phyloP scores from a whole-genome alignment of 2,329 filamentous ascomycete genomes.

The Pseudopyrenochaeta lycopersici region DNA sequence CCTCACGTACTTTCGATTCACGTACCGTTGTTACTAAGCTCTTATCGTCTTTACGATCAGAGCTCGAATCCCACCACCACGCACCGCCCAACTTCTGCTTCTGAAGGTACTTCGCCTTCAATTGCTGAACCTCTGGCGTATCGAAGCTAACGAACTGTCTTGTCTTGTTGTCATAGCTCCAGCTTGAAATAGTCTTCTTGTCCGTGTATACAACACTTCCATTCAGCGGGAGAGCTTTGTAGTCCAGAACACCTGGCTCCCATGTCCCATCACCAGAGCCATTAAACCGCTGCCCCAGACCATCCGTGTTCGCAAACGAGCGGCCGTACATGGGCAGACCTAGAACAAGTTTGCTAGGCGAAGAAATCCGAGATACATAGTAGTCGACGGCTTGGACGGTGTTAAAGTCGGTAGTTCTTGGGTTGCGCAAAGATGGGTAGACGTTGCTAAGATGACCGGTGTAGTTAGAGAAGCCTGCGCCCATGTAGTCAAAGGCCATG shows the following conservation, averaged over 20 bases:
- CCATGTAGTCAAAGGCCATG: conserved; percentile 73
- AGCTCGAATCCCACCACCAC: conserved; percentile 41
- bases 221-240: conserved; percentile 35
- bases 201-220: conserved; percentile 31
- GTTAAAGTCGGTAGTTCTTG: conserved; percentile 38
- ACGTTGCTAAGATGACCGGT: conserved; percentile 61
- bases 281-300: conserved; percentile 48
- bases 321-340: conserved; percentile 44
- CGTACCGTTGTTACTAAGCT: conserved; percentile 19
- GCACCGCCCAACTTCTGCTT: conserved; percentile 37
- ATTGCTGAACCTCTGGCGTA: conserved; percentile 29
- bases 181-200: conserved; percentile 26
- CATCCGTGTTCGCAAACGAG: conserved; percentile 56
- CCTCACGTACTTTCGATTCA: no score
- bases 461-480: conserved; percentile 74
- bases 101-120: conserved; percentile 37
- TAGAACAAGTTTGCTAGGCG: conserved; percentile 33
- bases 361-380: conserved; percentile 31
- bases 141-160: conserved; percentile 36
- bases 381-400: conserved; percentile 35
- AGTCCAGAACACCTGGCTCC: conserved; percentile 38
- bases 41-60: conserved; percentile 21
- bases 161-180: conserved; percentile 29
- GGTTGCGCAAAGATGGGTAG: conserved; percentile 26
- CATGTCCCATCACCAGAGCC: conserved; percentile 35